Evolutionary conservation across 1,139 yeast species (phyloP).

Genomic region (Yueomyces sp.): DNA sequence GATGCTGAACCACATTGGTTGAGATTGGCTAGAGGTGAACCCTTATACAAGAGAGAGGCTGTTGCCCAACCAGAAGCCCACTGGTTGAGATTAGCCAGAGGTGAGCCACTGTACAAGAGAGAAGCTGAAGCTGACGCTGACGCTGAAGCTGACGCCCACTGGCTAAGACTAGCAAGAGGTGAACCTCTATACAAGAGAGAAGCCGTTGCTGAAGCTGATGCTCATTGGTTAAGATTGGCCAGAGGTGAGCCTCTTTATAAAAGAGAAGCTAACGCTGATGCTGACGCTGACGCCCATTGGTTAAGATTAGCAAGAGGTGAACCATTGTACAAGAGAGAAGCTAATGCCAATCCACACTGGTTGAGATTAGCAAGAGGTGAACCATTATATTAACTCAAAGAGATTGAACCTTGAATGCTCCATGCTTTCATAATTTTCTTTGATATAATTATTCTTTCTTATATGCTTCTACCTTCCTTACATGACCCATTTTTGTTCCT

Average conservation of each 20-base stretch:
- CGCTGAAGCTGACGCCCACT: slow-evolving; percentile 18
- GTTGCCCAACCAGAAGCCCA: slow-evolving; percentile 13
- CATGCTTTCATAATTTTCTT: not conserved
- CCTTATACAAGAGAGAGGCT: slow-evolving; percentile 16
- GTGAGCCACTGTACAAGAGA: slow-evolving; percentile 11
- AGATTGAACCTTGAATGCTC: too few relatives aligned
- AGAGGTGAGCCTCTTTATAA: slow-evolving; percentile 20
- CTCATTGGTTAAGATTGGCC: slow-evolving; percentile 19
- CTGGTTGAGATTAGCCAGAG: slow-evolving; percentile 7
- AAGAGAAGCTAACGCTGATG: slow-evolving; percentile 13
- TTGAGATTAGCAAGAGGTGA: slow-evolving; percentile 9
- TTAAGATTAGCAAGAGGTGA: slow-evolving; percentile 12
- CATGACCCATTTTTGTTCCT: too few relatives aligned
- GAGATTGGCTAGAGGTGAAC: slow-evolving; percentile 5
- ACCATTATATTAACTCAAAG: slow-evolving; percentile 6
- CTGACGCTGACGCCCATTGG: slow-evolving; percentile 16
- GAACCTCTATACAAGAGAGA: slow-evolving; percentile 11
- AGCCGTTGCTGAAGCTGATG: slow-evolving; percentile 16
- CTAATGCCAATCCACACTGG: slow-evolving; percentile 13
- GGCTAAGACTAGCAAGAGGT: slow-evolving; percentile 7
- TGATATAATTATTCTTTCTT: not conserved
- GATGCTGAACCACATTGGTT: slow-evolving; percentile 16
- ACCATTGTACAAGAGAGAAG: slow-evolving; percentile 13
- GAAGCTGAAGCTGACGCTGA: slow-evolving; percentile 17
- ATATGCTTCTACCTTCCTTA: not conserved